A percentile compares a stretch with the other conserved stretches of the same genome.
phyloP scores from a whole-genome alignment of 768 basidiomycete species.

The Xerocomus potaroensis region DNA sequence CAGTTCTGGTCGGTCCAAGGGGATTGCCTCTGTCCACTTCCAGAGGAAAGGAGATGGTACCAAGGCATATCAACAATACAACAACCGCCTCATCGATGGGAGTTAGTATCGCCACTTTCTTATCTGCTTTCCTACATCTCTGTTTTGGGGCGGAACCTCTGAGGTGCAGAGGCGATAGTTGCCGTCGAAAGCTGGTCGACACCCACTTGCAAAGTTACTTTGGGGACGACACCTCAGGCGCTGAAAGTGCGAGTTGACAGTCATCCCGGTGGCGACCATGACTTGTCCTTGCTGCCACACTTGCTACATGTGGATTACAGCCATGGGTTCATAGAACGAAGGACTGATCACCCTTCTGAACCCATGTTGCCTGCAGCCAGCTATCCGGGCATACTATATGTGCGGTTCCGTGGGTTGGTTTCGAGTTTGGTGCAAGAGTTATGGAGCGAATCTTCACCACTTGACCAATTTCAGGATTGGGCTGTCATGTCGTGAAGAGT shows the following conservation, averaged over 20 bases:
- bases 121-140: conserved; percentile 33
- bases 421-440: conserved; percentile 30
- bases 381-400: conserved; percentile 23
- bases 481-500: conserved; percentile 23
- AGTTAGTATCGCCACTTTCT: conserved; percentile 85
- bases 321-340: conserved; percentile 17
- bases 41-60: conserved; percentile 81
- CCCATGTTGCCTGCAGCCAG: conserved; percentile 24
- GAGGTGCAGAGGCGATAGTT: conserved; percentile 16
- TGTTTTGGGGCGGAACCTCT: conserved; percentile 19
- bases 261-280: conserved; percentile 26
- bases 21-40: conserved; percentile 85
- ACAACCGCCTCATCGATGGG: conserved; percentile 99
- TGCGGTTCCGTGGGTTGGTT: conserved; percentile 32
- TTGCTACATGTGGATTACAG: conserved; percentile 22
- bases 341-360: conserved; percentile 29
- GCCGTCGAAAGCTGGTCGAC: conserved; percentile 22
- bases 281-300: conserved; percentile 28
- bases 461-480: conserved; percentile 34
- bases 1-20: conserved; percentile 81
- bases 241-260: conserved; percentile 30
- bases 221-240: conserved; percentile 23
- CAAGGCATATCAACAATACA: conserved; percentile 91
- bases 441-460: conserved; percentile 30
- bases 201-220: conserved; percentile 18